A percentile compares a stretch with the other conserved stretches of the same genome.
Evolutionary conservation across 352 stramenopile genomes (phyloP).

Genomic region (Phytopythium helicoides): DNA sequence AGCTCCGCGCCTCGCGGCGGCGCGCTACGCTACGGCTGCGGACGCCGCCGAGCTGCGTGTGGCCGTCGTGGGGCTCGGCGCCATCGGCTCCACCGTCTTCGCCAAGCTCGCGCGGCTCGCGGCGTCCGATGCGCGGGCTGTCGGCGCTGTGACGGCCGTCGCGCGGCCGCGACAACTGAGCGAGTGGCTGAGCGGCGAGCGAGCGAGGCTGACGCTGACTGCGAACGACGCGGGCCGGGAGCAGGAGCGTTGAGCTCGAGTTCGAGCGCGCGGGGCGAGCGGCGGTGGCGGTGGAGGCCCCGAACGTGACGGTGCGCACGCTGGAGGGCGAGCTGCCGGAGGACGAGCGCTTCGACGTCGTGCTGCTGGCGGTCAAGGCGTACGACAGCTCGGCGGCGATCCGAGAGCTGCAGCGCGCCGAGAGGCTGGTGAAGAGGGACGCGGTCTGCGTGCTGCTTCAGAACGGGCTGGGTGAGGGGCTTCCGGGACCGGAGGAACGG

Average conservation of each 20-base stretch:
- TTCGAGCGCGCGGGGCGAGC: background rate
- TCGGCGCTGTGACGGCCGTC: conserved; percentile 39
- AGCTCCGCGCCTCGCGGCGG: too few species aligned
- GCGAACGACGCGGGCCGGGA: background rate
- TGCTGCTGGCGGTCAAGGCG: conserved; percentile 68
- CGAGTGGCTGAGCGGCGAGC: conserved; percentile 12
- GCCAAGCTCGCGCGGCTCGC: conserved; percentile 37
- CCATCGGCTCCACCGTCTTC: conserved; percentile 78
- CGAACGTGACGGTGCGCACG: conserved; percentile 32
- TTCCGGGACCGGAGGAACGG: background rate
- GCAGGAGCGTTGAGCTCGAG: background rate
- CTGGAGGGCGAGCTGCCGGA: conserved; percentile 15
- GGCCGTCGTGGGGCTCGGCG: conserved; percentile 63
- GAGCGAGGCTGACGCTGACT: conserved; percentile 3
- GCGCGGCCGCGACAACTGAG: conserved; percentile 45
- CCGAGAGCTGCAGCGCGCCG: conserved; percentile 26
- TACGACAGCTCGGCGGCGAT: conserved; percentile 51
- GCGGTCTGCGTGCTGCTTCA: conserved; percentile 62
- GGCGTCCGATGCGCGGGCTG: background rate
- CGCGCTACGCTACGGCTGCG: too few species aligned
- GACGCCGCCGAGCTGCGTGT: conserved; percentile 21
- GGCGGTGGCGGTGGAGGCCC: conserved; percentile 7
- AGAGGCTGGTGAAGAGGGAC: conserved; percentile 37
- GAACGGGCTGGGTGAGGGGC: conserved; percentile 53
- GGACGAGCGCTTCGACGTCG: conserved; percentile 36